Base-by-base conservation (phyloP, 148 eudicot genomes). In the Heliosperma pusillum region DNA sequence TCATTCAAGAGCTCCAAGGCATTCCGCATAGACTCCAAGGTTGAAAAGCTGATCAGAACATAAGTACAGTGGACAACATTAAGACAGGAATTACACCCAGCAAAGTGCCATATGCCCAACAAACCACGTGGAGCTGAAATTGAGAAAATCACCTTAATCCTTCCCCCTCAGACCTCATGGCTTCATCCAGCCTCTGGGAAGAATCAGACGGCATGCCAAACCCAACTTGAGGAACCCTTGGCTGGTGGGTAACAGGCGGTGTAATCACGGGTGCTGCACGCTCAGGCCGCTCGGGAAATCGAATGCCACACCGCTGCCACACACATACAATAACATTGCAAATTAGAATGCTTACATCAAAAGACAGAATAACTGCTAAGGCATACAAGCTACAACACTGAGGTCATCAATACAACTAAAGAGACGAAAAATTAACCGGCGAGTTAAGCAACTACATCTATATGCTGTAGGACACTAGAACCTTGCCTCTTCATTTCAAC, bases 131-230 rank as follows among this genome's bases (percentile, higher is more conserved):
- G 50, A 36, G 33, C 22, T 33, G 62, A 80, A 76, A 21, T 53
- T 1, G 21, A 71, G 16, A 47, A 72, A 52, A 69, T 74, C 50
- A 92, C 98, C 98, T 95, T 76, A 95, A 79, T 73, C 77, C 84
- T 78, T 85, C 95, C 19, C 79, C 77, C 50, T 96, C 99, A 75
- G 92, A 83, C 64, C 88, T 89, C 97, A 90, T 90, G 33, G 96
- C 98, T 88, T 90, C 91, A 80, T 92, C 96, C 77, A 95, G 91
- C 79, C 91, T 84, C 12, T 82, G 83, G 10, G 97, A 80, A 77
- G 98, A 88, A 81, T 86, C 87, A 59, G 76, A 74, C 63, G 97
- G 94, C 96, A 88, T 87, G 74, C 98, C 97, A 76, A 83, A 85
- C 40, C 88, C 86, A 78, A 94, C 85, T 80, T 85, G 93, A 66